Evolutionary conservation across 1,284 basidiomycete genomes (phyloP).

Genomic region (Gastroboletus turbinatus): DNA sequence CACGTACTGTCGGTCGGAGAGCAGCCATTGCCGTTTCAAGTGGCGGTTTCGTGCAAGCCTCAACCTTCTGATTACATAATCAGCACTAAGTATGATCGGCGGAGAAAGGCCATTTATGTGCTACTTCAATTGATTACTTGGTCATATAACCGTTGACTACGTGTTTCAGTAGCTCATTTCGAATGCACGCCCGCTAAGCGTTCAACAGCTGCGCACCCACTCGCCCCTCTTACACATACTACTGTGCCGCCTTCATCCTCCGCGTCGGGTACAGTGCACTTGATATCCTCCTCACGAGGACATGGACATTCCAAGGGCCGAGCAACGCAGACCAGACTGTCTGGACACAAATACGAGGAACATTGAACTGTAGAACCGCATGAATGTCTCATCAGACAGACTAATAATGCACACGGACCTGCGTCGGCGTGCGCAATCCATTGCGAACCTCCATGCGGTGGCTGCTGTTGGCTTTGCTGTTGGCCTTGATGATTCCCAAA

Average conservation of each 20-base stretch:
- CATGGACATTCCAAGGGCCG: conserved; percentile 59
- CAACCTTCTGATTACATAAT: conserved; percentile 23
- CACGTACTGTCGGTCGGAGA: conserved; percentile 61
- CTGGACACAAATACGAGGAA: conserved; percentile 59
- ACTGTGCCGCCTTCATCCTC: conserved; percentile 45
- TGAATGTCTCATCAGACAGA: background rate
- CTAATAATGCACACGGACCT: conserved; percentile 22
- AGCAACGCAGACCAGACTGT: conserved; percentile 56
- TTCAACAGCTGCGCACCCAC: conserved; percentile 52
- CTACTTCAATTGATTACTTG: background rate
- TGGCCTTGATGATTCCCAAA: conserved; percentile 34
- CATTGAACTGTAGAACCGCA: conserved; percentile 48
- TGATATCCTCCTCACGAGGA: conserved; percentile 57
- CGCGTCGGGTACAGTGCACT: conserved; percentile 55
- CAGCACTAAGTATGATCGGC: background rate
- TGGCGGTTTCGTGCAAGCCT: conserved; percentile 11
- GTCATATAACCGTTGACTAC: background rate
- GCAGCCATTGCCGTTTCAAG: conserved; percentile 48
- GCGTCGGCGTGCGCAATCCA: conserved; percentile 34
- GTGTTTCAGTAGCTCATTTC: background rate
- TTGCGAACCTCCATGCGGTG: conserved; percentile 26
- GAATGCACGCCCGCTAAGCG: conserved; percentile 37
- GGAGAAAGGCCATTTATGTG: background rate
- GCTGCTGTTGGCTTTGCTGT: conserved; percentile 32
- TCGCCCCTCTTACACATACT: conserved; percentile 55